phyloP scores from a whole-genome alignment of 306 rosid species.

The Ormosia semicastrata region DNA sequence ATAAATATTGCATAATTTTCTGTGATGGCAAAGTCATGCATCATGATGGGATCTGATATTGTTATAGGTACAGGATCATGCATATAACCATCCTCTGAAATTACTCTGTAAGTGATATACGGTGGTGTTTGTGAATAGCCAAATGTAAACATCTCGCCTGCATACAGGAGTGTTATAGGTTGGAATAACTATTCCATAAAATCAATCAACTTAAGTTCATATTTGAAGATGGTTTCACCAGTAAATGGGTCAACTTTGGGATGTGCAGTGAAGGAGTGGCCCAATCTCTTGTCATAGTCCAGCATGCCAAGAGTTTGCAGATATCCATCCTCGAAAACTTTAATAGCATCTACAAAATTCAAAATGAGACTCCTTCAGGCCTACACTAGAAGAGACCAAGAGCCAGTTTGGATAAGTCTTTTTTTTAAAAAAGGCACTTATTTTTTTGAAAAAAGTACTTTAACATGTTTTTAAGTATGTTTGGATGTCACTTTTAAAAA shows the following conservation, averaged over 20 bases:
- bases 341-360: slow-evolving; percentile 69
- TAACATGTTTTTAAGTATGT: no score
- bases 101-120: slow-evolving; percentile 86
- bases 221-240: slow-evolving; percentile 48
- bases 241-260: slow-evolving; percentile 96
- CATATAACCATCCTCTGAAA: slow-evolving; percentile 87
- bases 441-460: no score
- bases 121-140: slow-evolving; percentile 87
- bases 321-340: slow-evolving; percentile 96
- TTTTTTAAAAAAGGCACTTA: no score
- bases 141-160: slow-evolving; percentile 98
- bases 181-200: slow-evolving; percentile 1
- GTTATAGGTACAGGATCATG: slow-evolving; percentile 95
- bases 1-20: slow-evolving; percentile 81
- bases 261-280: slow-evolving; percentile 93
- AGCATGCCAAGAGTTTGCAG: slow-evolving; percentile 86
- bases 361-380: slow-evolving; percentile 25
- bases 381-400: not conserved
- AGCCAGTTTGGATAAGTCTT: no score
- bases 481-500: no score
- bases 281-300: slow-evolving; percentile 93
- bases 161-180: slow-evolving; percentile 35
- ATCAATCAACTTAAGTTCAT: slow-evolving; percentile 20
- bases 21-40: slow-evolving; percentile 96
- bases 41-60: slow-evolving; percentile 80